Evolutionary conservation across 2,329 filamentous ascomycete species (phyloP), one percentile per base, ranked within the genome.

Genomic region (Aspergillaceae sp.): DNA sequence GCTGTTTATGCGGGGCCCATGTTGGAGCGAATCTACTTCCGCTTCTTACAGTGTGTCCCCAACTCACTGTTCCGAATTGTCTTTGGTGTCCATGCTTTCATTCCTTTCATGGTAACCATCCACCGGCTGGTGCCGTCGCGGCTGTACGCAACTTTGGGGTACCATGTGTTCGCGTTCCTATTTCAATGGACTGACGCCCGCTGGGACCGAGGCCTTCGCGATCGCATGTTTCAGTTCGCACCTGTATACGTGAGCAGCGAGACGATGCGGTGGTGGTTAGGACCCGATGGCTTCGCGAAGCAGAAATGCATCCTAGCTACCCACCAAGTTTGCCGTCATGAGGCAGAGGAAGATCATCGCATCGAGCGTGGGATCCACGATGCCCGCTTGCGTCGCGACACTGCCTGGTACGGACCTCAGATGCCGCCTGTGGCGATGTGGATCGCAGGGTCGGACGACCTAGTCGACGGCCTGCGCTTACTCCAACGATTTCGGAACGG

Each of bases 231-330:
- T 64, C 87, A 92, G 58, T 96, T 94, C 55, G 82, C 88, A 0
- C 91, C 91, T 1, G 87, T 94, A 0, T 94, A 94, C 58, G 87
- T 96, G 43, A 88, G 83, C 56, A 79, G 87, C 1, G 89, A 96
- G 68, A 84, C 82, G 48, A 95, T 96, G 87, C 77, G 87, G 4
- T 97, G 91, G 91, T 96, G 91, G 91, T 76, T 96, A 0, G 91
- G 90, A 0, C 74, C 83, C 3, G 87, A 92, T 56, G 89, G 89
- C 55, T 96, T 94, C 59, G 84, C 80, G 28, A 81, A 76, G 56
- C 87, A 95, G 58, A 87, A 86, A 62, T 96, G 90, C 60, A 94
- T 96, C 43, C 72, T 96, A 5, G 78, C 86, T 1, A 94, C 89
- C 1, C 78, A 79, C 35, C 85, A 90, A 51, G 80, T 84, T 55